Evolutionary conservation across 805 yeast species (phyloP).

Genomic region (Wickerhamiella azymoides): DNA sequence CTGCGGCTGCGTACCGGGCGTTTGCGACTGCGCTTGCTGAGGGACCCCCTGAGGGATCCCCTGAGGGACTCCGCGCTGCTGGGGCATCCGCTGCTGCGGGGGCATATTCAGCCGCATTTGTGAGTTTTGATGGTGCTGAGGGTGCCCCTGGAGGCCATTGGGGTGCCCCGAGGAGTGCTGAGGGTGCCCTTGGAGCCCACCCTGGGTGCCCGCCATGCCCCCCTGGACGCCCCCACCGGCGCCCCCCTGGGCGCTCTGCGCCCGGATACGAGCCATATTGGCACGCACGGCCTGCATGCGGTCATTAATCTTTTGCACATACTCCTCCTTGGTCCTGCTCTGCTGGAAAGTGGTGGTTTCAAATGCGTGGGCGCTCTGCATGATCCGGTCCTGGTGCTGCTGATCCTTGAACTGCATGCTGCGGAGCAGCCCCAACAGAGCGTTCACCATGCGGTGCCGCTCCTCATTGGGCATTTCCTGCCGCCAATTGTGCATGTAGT

Average conservation of each 20-base stretch:
- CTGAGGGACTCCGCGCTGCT: slow-evolving; percentile 13
- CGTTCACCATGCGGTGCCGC: slow-evolving; percentile 14
- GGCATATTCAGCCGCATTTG: background rate
- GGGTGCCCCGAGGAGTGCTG: background rate
- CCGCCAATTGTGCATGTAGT: slow-evolving; percentile 14
- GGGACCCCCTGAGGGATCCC: slow-evolving; percentile 1
- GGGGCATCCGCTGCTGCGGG: slow-evolving; percentile 4
- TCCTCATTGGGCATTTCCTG: slow-evolving; percentile 12
- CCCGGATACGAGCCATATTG: slow-evolving; percentile 6
- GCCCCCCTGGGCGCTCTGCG: slow-evolving; percentile 17
- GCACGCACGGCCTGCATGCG: slow-evolving; percentile 12
- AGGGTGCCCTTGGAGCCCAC: slow-evolving; percentile 7
- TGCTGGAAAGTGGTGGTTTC: slow-evolving; percentile 22
- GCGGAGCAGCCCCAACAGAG: slow-evolving; percentile 11
- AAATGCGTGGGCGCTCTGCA: slow-evolving; percentile 23
- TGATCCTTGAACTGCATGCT: slow-evolving; percentile 18
- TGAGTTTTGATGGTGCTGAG: background rate
- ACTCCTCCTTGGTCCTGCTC: slow-evolving; percentile 22
- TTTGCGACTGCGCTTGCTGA: slow-evolving; percentile 10
- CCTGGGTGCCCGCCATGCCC: too few relatives aligned
- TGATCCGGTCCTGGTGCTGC: slow-evolving; percentile 22
- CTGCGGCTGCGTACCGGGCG: slow-evolving; percentile 7
- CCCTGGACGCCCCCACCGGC: too few relatives aligned
- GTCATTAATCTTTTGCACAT: slow-evolving; percentile 11
- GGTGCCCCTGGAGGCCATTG: slow-evolving; percentile 2